Base-by-base conservation (phyloP, 2,329 filamentous ascomycete species). In the Cordyceps fumosorosea region DNA sequence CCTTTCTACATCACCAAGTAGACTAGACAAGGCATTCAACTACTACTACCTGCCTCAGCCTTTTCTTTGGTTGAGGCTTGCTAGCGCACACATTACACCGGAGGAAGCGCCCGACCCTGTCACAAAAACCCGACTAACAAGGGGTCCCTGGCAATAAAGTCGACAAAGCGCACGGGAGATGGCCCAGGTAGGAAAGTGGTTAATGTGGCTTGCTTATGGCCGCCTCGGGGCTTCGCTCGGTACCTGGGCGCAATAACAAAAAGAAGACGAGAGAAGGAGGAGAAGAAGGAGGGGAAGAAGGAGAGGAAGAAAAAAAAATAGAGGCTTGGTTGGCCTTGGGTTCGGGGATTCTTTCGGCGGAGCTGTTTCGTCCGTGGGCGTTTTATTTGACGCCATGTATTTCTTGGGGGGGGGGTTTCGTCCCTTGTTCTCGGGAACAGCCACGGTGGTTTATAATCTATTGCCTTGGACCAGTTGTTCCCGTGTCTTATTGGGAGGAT, bases 341-440 rank as follows among this genome's bases (percentile, higher is more conserved):
- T 57, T 62, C 47, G 60, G 60, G 51, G 60, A 56, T 56, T 56
- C 54, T 62, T 60, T 60, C 57, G 57, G 57, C 26, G 14, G 34
- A 34, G 50, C 12, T 60, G 11, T 59, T 51, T 3, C 12, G 34
- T 37, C 37, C 48, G 44, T 44, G 56, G 37, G 26, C 22, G 12
- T 29, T 56, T 51, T 37, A 37, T 37, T 42, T 51, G 40, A 40
- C 50, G 50, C 50, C 50, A 53, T 47, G 34, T n/a, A 29, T 16
- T 44, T 48, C 8, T 6, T 29, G 29, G 29, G 29, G 5, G 29
- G 29, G 5, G 29, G 3, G 29, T 29, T 60, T 26, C 3, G 20
- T 20, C 40, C 42, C 37, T 55, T 48, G 51, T 48, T 60, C 18
- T 60, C 24, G 42, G 18, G 8, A n/a, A 54, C 37, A 55, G 58